Percentiles rank a stretch among this genome's conserved stretches.
Conservation (phyloP, 768 basidiomycete genomes). For the Phanerochaete carnosa region DNA sequence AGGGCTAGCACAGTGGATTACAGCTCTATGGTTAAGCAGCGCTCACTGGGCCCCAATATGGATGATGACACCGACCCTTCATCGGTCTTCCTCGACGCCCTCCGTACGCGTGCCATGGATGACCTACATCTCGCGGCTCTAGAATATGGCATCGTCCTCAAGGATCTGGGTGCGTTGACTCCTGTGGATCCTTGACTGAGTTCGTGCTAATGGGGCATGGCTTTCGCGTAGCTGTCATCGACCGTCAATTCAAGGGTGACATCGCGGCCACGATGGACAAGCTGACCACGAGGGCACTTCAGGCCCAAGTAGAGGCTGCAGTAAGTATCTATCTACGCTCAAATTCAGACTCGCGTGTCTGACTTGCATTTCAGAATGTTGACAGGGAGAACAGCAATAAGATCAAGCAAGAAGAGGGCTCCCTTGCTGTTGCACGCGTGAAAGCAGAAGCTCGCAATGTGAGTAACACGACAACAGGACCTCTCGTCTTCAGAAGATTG, state of each 20-base stretch:
- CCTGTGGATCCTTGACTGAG: not conserved
- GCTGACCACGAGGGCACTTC: constrained; percentile 76
- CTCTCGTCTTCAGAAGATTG: not conserved
- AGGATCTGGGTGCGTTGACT: constrained; percentile 60
- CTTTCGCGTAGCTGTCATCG: constrained; percentile 64
- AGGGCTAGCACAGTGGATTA: constrained; percentile 43
- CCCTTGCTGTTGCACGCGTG: constrained; percentile 72
- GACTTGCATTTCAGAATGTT: constrained; percentile 53
- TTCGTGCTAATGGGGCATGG: not conserved
- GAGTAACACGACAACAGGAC: constrained; percentile 10
- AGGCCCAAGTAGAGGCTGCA: constrained; percentile 86
- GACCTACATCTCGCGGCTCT: constrained; percentile 78
- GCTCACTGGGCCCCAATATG: constrained; percentile 72
- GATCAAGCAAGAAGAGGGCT: constrained; percentile 82
- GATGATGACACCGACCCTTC: constrained; percentile 68
- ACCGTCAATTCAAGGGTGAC: constrained; percentile 86
- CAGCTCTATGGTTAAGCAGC: constrained; percentile 71
- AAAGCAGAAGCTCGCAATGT: constrained; percentile 62
- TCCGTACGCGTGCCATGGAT: constrained; percentile 82
- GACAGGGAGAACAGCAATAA: constrained; percentile 86
- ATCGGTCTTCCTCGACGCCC: constrained; percentile 77
- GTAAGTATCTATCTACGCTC: constrained; percentile 34
- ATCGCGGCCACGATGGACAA: constrained; percentile 85
- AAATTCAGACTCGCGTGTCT: not conserved
- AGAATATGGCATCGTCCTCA: constrained; percentile 80